Percentiles rank a stretch among this genome's conserved stretches.
Evolutionary conservation across 768 basidiomycete species (phyloP).

Genomic region (Boletus eberwhitei): DNA sequence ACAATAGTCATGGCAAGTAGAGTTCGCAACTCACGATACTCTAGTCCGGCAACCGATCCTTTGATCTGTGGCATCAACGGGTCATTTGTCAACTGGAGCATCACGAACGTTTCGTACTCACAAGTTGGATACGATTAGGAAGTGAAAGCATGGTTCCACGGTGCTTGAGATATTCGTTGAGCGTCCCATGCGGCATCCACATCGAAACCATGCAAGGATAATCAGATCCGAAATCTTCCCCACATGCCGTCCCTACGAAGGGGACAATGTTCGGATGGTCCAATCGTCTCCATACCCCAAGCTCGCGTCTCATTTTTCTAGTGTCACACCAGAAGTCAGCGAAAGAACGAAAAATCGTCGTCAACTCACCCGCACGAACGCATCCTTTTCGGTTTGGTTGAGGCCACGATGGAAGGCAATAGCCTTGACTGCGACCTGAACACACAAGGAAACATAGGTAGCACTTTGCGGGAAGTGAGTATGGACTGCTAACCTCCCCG

Average conservation of each 20-base stretch:
- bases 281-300: slow-evolving; percentile 5
- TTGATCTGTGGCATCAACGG: no score
- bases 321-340: neutral
- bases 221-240: neutral
- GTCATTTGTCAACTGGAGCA: no score
- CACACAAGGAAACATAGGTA: no score
- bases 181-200: slow-evolving; percentile 5
- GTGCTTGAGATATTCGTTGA: neutral
- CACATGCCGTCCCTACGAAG: neutral
- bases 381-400: no score
- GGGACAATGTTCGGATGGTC: slow-evolving; percentile 6
- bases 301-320: slow-evolving; percentile 5
- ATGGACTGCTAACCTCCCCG: neutral
- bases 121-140: no score
- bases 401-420: neutral
- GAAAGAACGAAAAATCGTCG: neutral
- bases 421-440: slow-evolving; percentile 4
- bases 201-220: slow-evolving; percentile 3
- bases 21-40: neutral
- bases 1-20: neutral
- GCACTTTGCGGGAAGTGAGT: no score
- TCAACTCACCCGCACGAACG: neutral
- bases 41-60: neutral
- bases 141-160: no score
- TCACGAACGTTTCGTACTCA: no score